Percentiles rank a stretch among this genome's conserved stretches.
Evolutionary conservation across 208 protist species (phyloP).

Genomic region (Leishmania guyanensis): DNA sequence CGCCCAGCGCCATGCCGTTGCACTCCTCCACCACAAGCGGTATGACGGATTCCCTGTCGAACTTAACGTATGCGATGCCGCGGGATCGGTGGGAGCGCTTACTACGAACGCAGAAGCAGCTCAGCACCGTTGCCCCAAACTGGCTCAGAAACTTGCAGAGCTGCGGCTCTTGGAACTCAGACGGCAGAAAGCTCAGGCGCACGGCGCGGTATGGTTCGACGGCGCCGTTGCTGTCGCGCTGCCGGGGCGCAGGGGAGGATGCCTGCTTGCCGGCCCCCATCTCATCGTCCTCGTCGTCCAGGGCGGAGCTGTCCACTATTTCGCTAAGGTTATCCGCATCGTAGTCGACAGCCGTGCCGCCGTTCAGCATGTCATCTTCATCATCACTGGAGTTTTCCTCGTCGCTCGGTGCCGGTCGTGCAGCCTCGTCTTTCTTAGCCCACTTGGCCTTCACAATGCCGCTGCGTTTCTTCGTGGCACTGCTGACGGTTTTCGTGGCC

Average conservation of each 20-base stretch:
- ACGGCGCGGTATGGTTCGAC: slow-evolving; percentile 61
- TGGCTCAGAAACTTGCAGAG: slow-evolving; percentile 88
- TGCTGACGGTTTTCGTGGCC: neutral
- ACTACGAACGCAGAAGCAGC: slow-evolving; percentile 91
- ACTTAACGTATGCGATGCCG: slow-evolving; percentile 89
- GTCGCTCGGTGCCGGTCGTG: neutral
- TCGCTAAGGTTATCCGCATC: slow-evolving; percentile 35
- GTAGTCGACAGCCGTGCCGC: slow-evolving; percentile 19
- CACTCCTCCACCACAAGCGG: slow-evolving; percentile 82
- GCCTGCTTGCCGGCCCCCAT: neutral
- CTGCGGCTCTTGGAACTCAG: slow-evolving; percentile 88
- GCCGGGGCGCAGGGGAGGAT: slow-evolving; percentile 3
- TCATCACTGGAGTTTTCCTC: slow-evolving; percentile 31
- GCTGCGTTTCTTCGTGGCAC: slow-evolving; percentile 14
- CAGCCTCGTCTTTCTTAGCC: slow-evolving; percentile 9
- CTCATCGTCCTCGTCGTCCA: slow-evolving; percentile 34
- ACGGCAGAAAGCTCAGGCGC: slow-evolving; percentile 78
- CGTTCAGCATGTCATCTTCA: slow-evolving; percentile 35
- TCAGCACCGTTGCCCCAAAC: slow-evolving; percentile 81
- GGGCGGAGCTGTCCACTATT: slow-evolving; percentile 24
- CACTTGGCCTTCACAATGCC: slow-evolving; percentile 52
- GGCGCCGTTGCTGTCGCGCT: slow-evolving; percentile 25
- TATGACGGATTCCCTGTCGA: slow-evolving; percentile 71
- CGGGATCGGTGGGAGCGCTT: slow-evolving; percentile 83
- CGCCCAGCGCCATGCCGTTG: slow-evolving; percentile 85